phyloP scores from a whole-genome alignment of 768 basidiomycete genomes.

The Termitomyces sp. region DNA sequence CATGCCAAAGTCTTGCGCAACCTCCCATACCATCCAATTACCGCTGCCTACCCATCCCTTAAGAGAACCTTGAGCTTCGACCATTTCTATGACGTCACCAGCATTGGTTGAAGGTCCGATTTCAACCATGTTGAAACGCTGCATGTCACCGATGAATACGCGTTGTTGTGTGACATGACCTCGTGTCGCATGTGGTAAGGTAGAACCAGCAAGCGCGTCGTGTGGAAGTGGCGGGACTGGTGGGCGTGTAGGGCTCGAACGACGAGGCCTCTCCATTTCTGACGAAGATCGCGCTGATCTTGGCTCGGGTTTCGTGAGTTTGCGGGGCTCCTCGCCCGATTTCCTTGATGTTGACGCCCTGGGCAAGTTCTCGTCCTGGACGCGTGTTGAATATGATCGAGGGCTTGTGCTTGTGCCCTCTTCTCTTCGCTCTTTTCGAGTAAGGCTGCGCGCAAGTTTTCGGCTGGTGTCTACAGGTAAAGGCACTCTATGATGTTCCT shows the following conservation, averaged over 20 bases:
- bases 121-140: conserved; percentile 73
- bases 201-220: conserved; percentile 29
- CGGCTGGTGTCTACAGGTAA: conserved; percentile 28
- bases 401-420: conserved; percentile 13
- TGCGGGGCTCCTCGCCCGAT: conserved; percentile 17
- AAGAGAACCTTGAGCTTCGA: conserved; percentile 66
- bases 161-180: conserved; percentile 54
- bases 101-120: conserved; percentile 66
- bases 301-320: conserved; percentile 14
- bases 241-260: conserved; percentile 23
- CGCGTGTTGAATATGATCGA: conserved; percentile 20
- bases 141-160: conserved; percentile 74
- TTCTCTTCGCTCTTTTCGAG: conserved; percentile 23
- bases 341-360: conserved; percentile 7
- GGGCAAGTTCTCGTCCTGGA: conserved; percentile 4
- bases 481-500: conserved; percentile 28
- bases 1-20: conserved; percentile 90
- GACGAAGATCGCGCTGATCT: conserved; percentile 19
- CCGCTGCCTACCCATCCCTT: conserved; percentile 54
- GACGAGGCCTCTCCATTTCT: conserved; percentile 21
- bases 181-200: conserved; percentile 22
- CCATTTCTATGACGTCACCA: conserved; percentile 63
- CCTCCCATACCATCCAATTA: conserved; percentile 88
- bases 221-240: conserved; percentile 36
- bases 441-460: conserved; percentile 33